Conservation (phyloP, 2,329 filamentous ascomycete species). For the Alternaria sp. region DNA sequence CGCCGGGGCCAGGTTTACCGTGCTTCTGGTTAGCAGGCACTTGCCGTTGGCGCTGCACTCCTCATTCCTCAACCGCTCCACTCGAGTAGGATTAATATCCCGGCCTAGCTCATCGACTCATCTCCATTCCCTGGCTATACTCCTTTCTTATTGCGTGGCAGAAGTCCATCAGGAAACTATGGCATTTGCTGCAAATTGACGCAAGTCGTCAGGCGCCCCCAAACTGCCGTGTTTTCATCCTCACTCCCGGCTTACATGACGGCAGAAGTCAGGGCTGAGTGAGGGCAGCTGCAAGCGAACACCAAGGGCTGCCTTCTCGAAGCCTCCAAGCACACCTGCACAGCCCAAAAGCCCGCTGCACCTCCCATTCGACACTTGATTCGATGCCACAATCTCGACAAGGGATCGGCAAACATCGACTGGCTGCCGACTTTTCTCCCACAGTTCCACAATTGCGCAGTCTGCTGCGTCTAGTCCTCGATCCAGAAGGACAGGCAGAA, state of each 20-base stretch:
- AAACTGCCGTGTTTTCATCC: not conserved
- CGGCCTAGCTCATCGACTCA: not conserved
- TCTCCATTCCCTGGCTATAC: slow-evolving; percentile 3
- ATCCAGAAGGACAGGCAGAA: slow-evolving; percentile 8
- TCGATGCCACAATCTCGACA: slow-evolving; percentile 4
- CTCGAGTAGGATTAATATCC: not conserved
- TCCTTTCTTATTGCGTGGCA: slow-evolving; percentile 3
- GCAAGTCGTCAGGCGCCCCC: not conserved
- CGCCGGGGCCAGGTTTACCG: slow-evolving; percentile 5
- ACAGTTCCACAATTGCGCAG: not conserved
- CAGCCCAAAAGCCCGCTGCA: slow-evolving; percentile 4
- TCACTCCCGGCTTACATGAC: slow-evolving; percentile 5
- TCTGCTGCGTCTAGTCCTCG: slow-evolving; percentile 8
- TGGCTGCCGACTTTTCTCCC: slow-evolving; percentile 2
- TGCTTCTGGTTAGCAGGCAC: slow-evolving; percentile 8
- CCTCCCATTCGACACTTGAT: not conserved
- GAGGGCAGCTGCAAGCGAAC: not conserved
- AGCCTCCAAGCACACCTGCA: slow-evolving; percentile 1
- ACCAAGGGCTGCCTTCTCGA: slow-evolving; percentile 11
- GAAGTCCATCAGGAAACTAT: not conserved
- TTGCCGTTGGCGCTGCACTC: slow-evolving; percentile 8
- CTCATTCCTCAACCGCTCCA: slow-evolving; percentile 11
- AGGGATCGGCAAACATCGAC: not conserved
- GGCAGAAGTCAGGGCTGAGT: slow-evolving; percentile 3
- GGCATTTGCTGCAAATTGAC: slow-evolving; percentile 2